These are phyloP conservation scores for Chalciporus piperatus DNA, from an alignment of 768 basidiomycete genomes.

Conservation along the genomic window DNA sequence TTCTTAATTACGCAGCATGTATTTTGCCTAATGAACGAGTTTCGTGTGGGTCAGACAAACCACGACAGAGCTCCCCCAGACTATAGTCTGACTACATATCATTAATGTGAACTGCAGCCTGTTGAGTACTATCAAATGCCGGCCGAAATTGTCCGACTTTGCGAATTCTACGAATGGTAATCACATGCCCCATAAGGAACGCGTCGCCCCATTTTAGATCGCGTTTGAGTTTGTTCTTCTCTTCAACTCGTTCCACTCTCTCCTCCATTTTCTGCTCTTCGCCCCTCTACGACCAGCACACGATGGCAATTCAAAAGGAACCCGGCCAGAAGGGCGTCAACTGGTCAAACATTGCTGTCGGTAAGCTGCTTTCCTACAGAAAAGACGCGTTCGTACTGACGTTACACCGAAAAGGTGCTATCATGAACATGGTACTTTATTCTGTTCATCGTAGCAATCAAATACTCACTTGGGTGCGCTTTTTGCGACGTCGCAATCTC, in stretches of 20 bases:
- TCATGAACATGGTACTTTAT: slow-evolving; percentile 93
- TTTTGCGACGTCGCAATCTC: neutral
- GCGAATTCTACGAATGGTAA: slow-evolving; percentile 1
- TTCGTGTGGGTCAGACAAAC: neutral
- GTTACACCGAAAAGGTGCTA: slow-evolving; percentile 58
- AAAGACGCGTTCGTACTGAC: slow-evolving; percentile 19
- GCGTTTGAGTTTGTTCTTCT: neutral
- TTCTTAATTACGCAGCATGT: slow-evolving; percentile 20
- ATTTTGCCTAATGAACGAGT: slow-evolving; percentile 17
- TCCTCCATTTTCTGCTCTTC: slow-evolving; percentile 12
- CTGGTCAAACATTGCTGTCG: slow-evolving; percentile 95
- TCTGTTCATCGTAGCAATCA: slow-evolving; percentile 30
- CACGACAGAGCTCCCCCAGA: no score
- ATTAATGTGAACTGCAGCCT: no score
- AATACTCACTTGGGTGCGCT: slow-evolving; percentile 8
- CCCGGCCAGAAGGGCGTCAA: slow-evolving; percentile 89
- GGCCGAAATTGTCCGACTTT: no score
- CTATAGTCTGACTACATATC: no score
- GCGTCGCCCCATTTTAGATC: slow-evolving; percentile 10
- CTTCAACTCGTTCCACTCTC: slow-evolving; percentile 1
- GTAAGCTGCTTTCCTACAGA: slow-evolving; percentile 45
- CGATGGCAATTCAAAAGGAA: slow-evolving; percentile 81
- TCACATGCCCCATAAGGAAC: neutral
- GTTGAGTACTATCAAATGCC: no score
- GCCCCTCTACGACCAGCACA: slow-evolving; percentile 16